A percentile compares a stretch with the other conserved stretches of the same genome.
phyloP scores from a whole-genome alignment of 495 filamentous ascomycete species.

The Podospora didyma region DNA sequence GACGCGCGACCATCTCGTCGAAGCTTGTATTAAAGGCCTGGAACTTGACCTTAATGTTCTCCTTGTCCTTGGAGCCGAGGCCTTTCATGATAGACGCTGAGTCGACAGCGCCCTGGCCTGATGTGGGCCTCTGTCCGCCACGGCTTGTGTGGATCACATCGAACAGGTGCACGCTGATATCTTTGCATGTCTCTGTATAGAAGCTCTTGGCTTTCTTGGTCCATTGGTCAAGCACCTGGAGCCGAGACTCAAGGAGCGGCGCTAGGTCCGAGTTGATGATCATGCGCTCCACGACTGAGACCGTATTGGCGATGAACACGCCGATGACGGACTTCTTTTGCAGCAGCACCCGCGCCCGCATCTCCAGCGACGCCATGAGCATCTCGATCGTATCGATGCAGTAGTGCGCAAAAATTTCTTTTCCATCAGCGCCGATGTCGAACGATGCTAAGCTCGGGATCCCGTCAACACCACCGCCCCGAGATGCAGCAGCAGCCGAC shows the following conservation, averaged over 20 bases:
- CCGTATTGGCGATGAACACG: slow-evolving; percentile 88
- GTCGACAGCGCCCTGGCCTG: slow-evolving; percentile 62
- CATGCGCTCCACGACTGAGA: slow-evolving; percentile 79
- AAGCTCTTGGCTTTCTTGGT: slow-evolving; percentile 77
- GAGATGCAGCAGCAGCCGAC: slow-evolving; percentile 35
- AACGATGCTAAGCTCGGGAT: slow-evolving; percentile 69
- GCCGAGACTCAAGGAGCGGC: slow-evolving; percentile 61
- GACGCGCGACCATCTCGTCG: slow-evolving; percentile 76
- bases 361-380: slow-evolving; percentile 72
- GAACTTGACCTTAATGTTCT: slow-evolving; percentile 95
- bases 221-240: slow-evolving; percentile 70
- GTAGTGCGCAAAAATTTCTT: slow-evolving; percentile 84
- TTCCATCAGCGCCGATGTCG: slow-evolving; percentile 87
- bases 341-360: slow-evolving; percentile 66
- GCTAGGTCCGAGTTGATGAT: slow-evolving; percentile 78
- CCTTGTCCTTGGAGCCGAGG: slow-evolving; percentile 83
- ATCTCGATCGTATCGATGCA: slow-evolving; percentile 79
- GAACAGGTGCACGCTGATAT: slow-evolving; percentile 77
- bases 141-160: slow-evolving; percentile 91
- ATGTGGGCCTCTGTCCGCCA: slow-evolving; percentile 55
- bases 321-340: slow-evolving; percentile 76
- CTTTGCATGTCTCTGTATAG: slow-evolving; percentile 87
- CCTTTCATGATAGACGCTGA: slow-evolving; percentile 78
- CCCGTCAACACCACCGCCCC: slow-evolving; percentile 54
- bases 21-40: slow-evolving; percentile 82